Evolutionary conservation across 2,329 filamentous ascomycete genomes (phyloP).

Genomic region (Aspergillus luchuensis): DNA sequence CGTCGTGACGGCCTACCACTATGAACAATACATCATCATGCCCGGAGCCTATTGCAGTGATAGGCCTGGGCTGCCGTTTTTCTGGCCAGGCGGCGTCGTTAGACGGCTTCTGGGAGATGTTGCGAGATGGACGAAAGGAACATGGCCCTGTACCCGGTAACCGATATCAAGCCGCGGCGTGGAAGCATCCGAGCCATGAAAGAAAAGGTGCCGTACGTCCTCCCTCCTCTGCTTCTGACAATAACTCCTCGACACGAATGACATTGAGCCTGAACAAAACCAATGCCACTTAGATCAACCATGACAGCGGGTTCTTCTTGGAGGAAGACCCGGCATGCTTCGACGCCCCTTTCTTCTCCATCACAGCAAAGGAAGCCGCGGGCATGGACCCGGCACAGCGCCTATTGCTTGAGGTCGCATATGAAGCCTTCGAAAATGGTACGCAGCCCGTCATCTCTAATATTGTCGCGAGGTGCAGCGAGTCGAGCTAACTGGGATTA

Average conservation of each 20-base stretch:
- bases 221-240: no score
- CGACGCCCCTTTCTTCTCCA: constrained; percentile 38
- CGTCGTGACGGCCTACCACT: background rate
- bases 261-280: no score
- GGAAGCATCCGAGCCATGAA: constrained; percentile 26
- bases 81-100: constrained; percentile 29
- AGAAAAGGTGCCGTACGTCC: constrained; percentile 25
- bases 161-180: constrained; percentile 24
- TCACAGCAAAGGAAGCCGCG: constrained; percentile 30
- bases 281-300: constrained; percentile 19
- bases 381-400: constrained; percentile 29
- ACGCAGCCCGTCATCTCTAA: background rate
- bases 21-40: background rate
- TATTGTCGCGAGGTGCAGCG: no score
- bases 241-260: no score
- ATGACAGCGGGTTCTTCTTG: constrained; percentile 28
- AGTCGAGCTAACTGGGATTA: no score
- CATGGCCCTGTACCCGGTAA: constrained; percentile 21
- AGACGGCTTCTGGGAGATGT: constrained; percentile 31
- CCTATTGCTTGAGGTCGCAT: constrained; percentile 29
- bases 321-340: constrained; percentile 29
- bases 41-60: constrained; percentile 37
- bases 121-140: constrained; percentile 24
- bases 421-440: constrained; percentile 31
- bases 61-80: constrained; percentile 42